Percentiles rank a stretch among this genome's conserved stretches.
phyloP scores from a whole-genome alignment of 2,329 filamentous ascomycete species.

The Didymella keratinophila region DNA sequence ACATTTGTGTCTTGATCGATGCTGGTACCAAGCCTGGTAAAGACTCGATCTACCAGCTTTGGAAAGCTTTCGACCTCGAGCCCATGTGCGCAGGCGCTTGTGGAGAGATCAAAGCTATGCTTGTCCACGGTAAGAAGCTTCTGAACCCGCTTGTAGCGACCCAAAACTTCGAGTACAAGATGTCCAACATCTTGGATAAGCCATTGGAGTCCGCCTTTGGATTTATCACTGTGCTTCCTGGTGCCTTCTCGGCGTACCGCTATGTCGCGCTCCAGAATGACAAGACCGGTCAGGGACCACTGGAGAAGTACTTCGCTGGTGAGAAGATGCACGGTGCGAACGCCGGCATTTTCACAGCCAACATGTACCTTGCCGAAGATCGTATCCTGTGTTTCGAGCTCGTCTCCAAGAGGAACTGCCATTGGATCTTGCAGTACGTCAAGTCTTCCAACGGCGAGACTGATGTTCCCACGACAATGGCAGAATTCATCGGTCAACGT shows the following conservation, averaged over 20 bases:
- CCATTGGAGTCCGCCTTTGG: constrained; percentile 96
- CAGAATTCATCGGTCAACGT: constrained; percentile 93
- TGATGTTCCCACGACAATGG: constrained; percentile 92
- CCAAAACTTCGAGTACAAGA: constrained; percentile 99
- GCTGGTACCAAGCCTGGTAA: constrained; percentile 94
- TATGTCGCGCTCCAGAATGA: constrained; percentile 96
- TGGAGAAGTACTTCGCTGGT: constrained; percentile 96
- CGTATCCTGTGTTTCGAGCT: constrained; percentile 99
- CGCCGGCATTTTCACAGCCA: constrained; percentile 96
- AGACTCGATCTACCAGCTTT: constrained; percentile 95
- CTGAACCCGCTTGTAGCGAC: constrained; percentile 93
- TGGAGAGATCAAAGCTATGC: constrained; percentile 98
- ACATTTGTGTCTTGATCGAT: constrained; percentile 95
- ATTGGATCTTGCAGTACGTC: constrained; percentile 98
- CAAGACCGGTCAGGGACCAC: constrained; percentile 87
- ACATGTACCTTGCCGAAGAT: constrained; percentile 99
- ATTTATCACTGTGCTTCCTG: constrained; percentile 95
- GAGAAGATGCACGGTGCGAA: constrained; percentile 94
- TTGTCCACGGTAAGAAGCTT: constrained; percentile 85
- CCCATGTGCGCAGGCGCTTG: constrained; percentile 98
- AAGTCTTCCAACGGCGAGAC: constrained; percentile 97
- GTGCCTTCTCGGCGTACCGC: constrained; percentile 97
- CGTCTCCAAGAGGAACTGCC: constrained; percentile 94
- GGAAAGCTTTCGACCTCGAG: constrained; percentile 98
- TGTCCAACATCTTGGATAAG: constrained; percentile 99